These are phyloP conservation scores for Teratosphaeria nubilosa DNA, from an alignment of 2,329 filamentous ascomycete genomes.

Conservation along the genomic window DNA sequence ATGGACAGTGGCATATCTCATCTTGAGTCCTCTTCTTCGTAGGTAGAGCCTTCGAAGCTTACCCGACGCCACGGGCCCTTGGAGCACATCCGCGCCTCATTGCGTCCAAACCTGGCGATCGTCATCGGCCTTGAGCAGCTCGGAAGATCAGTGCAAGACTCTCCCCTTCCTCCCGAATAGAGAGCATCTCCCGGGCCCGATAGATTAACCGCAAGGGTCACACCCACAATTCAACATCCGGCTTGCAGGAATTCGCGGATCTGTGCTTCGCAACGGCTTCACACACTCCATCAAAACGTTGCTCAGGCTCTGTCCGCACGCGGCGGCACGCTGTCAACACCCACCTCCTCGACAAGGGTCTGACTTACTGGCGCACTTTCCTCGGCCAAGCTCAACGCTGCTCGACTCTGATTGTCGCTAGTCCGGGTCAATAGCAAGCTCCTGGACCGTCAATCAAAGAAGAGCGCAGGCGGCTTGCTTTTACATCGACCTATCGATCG, in stretches of 20 bases:
- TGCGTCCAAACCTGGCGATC: slow-evolving; percentile 10
- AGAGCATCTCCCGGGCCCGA: slow-evolving; percentile 15
- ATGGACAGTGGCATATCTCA: not conserved
- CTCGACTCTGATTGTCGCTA: slow-evolving; percentile 1
- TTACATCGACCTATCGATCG: not conserved
- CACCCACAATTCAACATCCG: slow-evolving; percentile 9
- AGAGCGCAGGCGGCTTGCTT: not conserved
- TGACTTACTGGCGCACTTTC: slow-evolving; percentile 10
- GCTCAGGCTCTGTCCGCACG: slow-evolving; percentile 1
- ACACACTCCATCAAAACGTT: slow-evolving; percentile 8
- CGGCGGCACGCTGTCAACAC: not conserved
- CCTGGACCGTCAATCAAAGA: not conserved
- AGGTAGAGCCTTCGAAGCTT: not conserved
- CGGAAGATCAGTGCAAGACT: slow-evolving; percentile 4
- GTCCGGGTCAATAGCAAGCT: not conserved
- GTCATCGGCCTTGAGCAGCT: slow-evolving; percentile 7
- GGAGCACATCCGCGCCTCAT: not conserved
- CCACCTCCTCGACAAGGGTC: slow-evolving; percentile 12
- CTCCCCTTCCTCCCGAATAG: slow-evolving; percentile 9
- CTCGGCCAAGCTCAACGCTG: slow-evolving; percentile 3
- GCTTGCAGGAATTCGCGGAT: slow-evolving; percentile 15
- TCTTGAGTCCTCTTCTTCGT: not conserved
- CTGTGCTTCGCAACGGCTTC: slow-evolving; percentile 9
- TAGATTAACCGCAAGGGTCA: slow-evolving; percentile 23
- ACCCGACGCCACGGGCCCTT: not conserved